These are phyloP conservation scores for Ogataea degrootiae DNA, from an alignment of 805 yeast genomes.

Conservation along the genomic window DNA sequence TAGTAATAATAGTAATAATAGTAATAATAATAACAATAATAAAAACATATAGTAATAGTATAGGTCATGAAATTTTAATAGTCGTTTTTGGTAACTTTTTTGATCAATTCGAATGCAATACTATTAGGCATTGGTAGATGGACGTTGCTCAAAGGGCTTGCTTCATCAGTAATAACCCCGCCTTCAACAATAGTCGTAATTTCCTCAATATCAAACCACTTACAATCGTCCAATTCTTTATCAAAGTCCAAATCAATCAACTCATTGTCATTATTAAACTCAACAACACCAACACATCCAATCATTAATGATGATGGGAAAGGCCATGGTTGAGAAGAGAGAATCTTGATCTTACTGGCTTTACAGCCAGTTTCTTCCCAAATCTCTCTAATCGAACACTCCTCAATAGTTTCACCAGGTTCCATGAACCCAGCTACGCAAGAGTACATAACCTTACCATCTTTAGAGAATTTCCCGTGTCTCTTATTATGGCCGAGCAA, in stretches of 20 bases:
- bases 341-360: slow-evolving; percentile 51
- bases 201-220: slow-evolving; percentile 68
- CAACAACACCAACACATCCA: slow-evolving; percentile 83
- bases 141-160: slow-evolving; percentile 31
- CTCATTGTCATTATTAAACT: slow-evolving; percentile 61
- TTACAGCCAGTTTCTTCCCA: slow-evolving; percentile 94
- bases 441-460: slow-evolving; percentile 53
- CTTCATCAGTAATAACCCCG: slow-evolving; percentile 15
- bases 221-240: slow-evolving; percentile 78
- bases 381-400: slow-evolving; percentile 80
- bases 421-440: slow-evolving; percentile 96
- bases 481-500: slow-evolving; percentile 70
- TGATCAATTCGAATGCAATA: slow-evolving; percentile 41
- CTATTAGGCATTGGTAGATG: slow-evolving; percentile 39
- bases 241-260: slow-evolving; percentile 72
- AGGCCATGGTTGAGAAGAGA: slow-evolving; percentile 95
- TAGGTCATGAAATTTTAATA: background rate
- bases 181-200: slow-evolving; percentile 30
- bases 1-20: background rate
- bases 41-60: no score
- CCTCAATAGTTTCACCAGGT: slow-evolving; percentile 89
- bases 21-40: background rate
- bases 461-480: slow-evolving; percentile 34
- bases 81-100: slow-evolving; percentile 24
- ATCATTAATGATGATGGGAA: slow-evolving; percentile 91